Conservation (phyloP, 208 protist species). For the Trypanosoma cruzi region DNA sequence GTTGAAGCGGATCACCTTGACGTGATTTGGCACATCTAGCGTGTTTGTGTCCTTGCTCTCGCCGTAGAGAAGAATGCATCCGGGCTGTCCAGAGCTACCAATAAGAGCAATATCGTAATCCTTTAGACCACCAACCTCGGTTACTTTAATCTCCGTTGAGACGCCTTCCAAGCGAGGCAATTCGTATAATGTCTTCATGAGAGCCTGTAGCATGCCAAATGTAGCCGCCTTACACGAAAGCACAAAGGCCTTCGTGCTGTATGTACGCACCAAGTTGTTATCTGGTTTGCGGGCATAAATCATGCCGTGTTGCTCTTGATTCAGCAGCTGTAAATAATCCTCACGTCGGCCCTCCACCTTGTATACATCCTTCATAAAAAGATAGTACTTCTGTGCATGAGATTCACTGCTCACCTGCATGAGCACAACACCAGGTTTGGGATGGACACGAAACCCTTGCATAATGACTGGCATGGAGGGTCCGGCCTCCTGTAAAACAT, state of each 20-base stretch:
- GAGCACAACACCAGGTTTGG: conserved; percentile 82
- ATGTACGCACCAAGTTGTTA: conserved; percentile 81
- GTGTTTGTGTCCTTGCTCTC: conserved; percentile 59
- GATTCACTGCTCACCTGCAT: conserved; percentile 86
- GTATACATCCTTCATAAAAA: conserved; percentile 91
- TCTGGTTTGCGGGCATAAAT: conserved; percentile 85
- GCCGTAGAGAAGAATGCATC: conserved; percentile 85
- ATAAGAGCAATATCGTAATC: conserved; percentile 73
- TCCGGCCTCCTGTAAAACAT: conserved; percentile 53
- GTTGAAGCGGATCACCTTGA: conserved; percentile 77
- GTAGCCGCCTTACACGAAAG: conserved; percentile 83
- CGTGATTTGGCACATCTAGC: conserved; percentile 75
- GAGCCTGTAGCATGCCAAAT: conserved; percentile 90
- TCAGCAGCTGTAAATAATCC: conserved; percentile 82
- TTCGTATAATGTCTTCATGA: conserved; percentile 88
- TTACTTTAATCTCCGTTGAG: conserved; percentile 67
- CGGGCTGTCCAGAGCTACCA: conserved; percentile 61
- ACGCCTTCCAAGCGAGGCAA: conserved; percentile 79
- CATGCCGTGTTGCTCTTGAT: conserved; percentile 71
- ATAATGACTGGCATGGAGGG: conserved; percentile 79
- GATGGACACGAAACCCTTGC: conserved; percentile 76
- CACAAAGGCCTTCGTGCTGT: conserved; percentile 70
- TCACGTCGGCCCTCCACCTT: conserved; percentile 72
- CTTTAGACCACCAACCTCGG: conserved; percentile 74
- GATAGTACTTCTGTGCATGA: conserved; percentile 88